These are phyloP conservation scores for Phyllostachys edulis DNA, from an alignment of 176 grass and related monocot genomes.

Conservation along the genomic window DNA sequence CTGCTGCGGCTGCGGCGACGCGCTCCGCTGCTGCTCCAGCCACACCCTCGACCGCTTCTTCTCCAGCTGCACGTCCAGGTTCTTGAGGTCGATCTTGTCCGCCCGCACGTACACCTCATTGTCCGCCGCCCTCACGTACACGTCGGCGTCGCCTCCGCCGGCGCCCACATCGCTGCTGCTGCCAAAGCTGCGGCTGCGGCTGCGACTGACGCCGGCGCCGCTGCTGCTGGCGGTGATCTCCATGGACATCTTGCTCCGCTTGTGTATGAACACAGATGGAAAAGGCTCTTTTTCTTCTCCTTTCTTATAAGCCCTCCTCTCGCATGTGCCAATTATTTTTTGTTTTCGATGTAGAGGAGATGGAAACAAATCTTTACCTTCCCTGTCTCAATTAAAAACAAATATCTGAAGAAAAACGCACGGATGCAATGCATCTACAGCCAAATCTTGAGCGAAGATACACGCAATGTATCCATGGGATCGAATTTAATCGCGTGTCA, in stretches of 20 bases:
- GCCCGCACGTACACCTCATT: slow-evolving; percentile 64
- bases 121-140: slow-evolving; percentile 46
- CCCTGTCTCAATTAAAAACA: not conserved
- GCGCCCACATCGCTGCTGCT: not conserved
- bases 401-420: not conserved
- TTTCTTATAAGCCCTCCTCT: not conserved
- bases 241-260: not conserved
- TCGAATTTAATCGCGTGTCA: not conserved
- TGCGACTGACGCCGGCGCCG: not conserved
- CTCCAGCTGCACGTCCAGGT: slow-evolving; percentile 75
- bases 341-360: not conserved
- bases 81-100: slow-evolving; percentile 70
- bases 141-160: not conserved
- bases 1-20: slow-evolving; percentile 21
- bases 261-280: not conserved
- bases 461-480: not conserved
- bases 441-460: not conserved
- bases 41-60: slow-evolving; percentile 70
- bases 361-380: not conserved
- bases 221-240: not conserved
- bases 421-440: not conserved
- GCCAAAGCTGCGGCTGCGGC: slow-evolving; percentile 13
- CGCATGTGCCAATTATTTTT: not conserved
- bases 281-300: not conserved
- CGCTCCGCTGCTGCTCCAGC: slow-evolving; percentile 53